These are phyloP conservation scores for Neofusicoccum umdonicola DNA, from an alignment of 2,329 filamentous ascomycete genomes.

Conservation along the genomic window DNA sequence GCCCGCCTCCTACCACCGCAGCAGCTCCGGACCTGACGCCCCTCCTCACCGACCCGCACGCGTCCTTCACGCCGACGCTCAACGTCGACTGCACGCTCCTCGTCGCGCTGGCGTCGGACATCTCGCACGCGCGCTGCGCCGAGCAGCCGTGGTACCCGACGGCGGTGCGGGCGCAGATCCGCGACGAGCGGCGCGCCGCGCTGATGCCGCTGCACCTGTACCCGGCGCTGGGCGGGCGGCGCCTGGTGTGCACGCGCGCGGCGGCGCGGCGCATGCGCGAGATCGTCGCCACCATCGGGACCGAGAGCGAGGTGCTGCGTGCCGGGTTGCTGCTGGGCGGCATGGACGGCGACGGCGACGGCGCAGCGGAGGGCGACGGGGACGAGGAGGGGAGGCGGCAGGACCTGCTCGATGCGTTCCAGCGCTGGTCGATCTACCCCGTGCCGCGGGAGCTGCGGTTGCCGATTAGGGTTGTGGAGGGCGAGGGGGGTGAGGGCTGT, in stretches of 20 bases:
- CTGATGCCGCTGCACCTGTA: conserved; percentile 62
- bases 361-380: conserved; percentile 20
- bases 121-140: conserved; percentile 57
- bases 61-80: conserved; percentile 43
- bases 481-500: too few species aligned
- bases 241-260: conserved; percentile 64
- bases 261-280: conserved; percentile 62
- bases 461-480: conserved; percentile 55
- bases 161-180: conserved; percentile 63
- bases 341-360: too few species aligned
- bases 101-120: conserved; percentile 70
- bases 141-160: conserved; percentile 56
- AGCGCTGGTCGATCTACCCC: conserved; percentile 51
- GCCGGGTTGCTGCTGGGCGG: conserved; percentile 56
- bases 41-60: conserved; percentile 39
- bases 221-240: conserved; percentile 55
- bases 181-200: conserved; percentile 61
- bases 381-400: conserved; percentile 20
- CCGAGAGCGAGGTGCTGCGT: conserved; percentile 48
- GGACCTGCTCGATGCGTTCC: conserved; percentile 28
- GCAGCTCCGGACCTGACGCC: conserved; percentile 29
- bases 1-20: conserved; percentile 29
- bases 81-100: conserved; percentile 70
- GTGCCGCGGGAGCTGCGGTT: conserved; percentile 56
- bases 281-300: conserved; percentile 39